Percentiles rank a stretch among this genome's conserved stretches.
Conservation (phyloP, 1,139 yeast species). For the Kodamaea anthophila region DNA sequence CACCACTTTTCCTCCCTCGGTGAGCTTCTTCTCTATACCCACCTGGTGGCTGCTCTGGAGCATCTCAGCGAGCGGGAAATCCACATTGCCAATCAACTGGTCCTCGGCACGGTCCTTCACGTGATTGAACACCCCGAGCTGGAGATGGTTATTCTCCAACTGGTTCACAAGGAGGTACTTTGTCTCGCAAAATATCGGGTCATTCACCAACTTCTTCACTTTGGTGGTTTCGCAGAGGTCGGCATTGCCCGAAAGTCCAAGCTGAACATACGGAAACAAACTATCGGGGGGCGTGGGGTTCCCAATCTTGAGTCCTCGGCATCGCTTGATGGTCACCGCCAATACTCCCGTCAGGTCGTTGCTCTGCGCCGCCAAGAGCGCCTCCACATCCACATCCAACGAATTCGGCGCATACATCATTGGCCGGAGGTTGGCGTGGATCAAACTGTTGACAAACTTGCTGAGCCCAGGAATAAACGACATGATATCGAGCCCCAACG, state of each 20-base stretch:
- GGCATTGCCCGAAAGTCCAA: constrained; percentile 41
- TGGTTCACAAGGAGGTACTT: constrained; percentile 52
- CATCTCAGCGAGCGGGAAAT: constrained; percentile 51
- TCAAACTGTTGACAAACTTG: constrained; percentile 62
- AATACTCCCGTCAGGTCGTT: constrained; percentile 66
- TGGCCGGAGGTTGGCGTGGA: constrained; percentile 67
- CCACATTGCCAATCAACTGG: constrained; percentile 49
- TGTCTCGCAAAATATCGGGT: constrained; percentile 64
- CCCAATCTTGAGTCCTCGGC: constrained; percentile 41
- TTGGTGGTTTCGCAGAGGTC: constrained; percentile 45
- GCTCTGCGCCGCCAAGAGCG: constrained; percentile 53
- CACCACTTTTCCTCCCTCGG: constrained; percentile 50
- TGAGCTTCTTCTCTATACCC: constrained; percentile 29
- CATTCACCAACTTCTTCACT: constrained; percentile 47
- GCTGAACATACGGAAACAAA: constrained; percentile 56
- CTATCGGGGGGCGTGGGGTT: constrained; percentile 35
- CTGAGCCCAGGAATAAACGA: constrained; percentile 75
- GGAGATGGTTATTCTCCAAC: constrained; percentile 51
- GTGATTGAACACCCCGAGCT: constrained; percentile 49
- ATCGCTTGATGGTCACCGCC: constrained; percentile 55
- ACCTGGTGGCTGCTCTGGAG: constrained; percentile 44
- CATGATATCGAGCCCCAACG: constrained; percentile 78
- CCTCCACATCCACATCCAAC: constrained; percentile 67
- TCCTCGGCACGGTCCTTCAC: constrained; percentile 47
- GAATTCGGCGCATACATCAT: constrained; percentile 81